phyloP scores from a whole-genome alignment of 2,329 filamentous ascomycete genomes.

The Apiospora hydei region DNA sequence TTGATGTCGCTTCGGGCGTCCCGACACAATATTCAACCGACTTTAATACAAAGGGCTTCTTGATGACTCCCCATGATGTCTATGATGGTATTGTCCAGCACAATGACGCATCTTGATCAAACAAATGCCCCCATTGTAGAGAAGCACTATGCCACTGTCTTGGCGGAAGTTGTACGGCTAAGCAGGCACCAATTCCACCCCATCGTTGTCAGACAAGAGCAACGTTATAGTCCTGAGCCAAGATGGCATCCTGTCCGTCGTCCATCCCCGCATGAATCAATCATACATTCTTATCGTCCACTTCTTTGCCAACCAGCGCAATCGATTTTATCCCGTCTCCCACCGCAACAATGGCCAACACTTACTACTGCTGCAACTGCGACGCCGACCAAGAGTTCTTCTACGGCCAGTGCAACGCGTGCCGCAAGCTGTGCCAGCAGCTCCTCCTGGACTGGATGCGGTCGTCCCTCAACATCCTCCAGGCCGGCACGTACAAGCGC shows the following conservation, averaged over 20 bases:
- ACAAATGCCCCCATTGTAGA: too few species aligned
- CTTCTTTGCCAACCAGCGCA: too few species aligned
- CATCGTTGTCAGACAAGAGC: not conserved
- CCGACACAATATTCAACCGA: not conserved
- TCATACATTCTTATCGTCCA: too few species aligned
- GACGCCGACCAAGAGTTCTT: not conserved
- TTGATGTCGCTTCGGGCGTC: not conserved
- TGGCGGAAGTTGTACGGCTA: too few species aligned
- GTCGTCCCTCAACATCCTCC: not conserved
- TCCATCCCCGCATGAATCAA: too few species aligned
- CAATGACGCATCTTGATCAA: not conserved
- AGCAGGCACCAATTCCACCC: too few species aligned
- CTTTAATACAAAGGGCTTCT: not conserved
- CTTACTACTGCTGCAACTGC: conserved; percentile 2
- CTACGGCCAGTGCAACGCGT: too few species aligned
- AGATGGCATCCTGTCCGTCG: too few species aligned
- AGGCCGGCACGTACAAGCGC: not conserved
- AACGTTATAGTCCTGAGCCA: too few species aligned
- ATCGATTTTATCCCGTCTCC: too few species aligned
- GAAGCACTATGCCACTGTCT: not conserved
- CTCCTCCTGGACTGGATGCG: too few species aligned
- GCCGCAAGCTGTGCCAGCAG: not conserved
- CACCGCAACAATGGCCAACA: not conserved
- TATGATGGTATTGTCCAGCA: not conserved
- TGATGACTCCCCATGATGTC: not conserved